Conservation (phyloP, 192 early-diverging fungal genomes). For the Rhizoclosmatium sp. region DNA sequence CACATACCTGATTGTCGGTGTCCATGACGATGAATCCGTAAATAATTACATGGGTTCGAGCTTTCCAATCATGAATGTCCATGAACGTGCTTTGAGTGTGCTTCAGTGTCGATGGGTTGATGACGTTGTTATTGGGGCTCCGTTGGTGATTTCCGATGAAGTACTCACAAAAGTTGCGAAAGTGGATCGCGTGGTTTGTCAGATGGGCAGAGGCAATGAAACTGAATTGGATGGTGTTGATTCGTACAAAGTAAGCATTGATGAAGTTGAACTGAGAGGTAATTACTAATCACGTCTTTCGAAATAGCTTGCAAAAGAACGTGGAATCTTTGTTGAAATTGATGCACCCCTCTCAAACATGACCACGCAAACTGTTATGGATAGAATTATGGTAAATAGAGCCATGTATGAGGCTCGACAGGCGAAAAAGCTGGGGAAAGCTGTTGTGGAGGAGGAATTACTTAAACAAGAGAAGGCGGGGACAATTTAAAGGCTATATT, state of each 20-base stretch:
- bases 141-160: conserved; percentile 85
- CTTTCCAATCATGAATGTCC: conserved; percentile 94
- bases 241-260: conserved; percentile 72
- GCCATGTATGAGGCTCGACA: conserved; percentile 65
- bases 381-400: conserved; percentile 87
- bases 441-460: conserved; percentile 50
- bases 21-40: conserved; percentile 91
- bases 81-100: conserved; percentile 93
- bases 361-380: conserved; percentile 87
- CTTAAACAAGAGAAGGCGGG: conserved; percentile 30
- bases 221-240: conserved; percentile 79
- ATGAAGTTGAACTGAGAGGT: background rate
- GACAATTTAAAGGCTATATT: background rate
- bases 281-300: conserved; percentile 5
- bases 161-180: conserved; percentile 87
- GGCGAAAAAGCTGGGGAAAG: conserved; percentile 59
- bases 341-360: conserved; percentile 78
- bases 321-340: conserved; percentile 81
- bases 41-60: conserved; percentile 86
- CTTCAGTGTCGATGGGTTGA: conserved; percentile 93
- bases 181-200: conserved; percentile 82
- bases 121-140: conserved; percentile 93
- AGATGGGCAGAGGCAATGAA: conserved; percentile 65
- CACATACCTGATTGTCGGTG: conserved; percentile 91
- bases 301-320: conserved; percentile 74